Percentiles rank a stretch among this genome's conserved stretches.
These are phyloP conservation scores for Candida sanyaensis DNA, from an alignment of 1,139 yeast genomes.

Conservation along the genomic window DNA sequence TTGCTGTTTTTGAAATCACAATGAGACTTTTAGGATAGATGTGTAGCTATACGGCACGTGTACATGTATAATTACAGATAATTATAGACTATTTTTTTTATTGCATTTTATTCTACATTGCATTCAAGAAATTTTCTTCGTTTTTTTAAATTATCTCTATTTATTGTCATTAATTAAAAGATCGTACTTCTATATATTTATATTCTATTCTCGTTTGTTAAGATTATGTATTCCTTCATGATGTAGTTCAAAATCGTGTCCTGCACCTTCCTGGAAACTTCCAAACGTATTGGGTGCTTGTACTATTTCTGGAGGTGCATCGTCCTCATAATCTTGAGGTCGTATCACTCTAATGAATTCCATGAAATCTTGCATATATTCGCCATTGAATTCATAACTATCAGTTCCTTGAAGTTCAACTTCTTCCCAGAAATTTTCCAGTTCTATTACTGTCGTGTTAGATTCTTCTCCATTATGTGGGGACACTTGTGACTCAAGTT, in stretches of 20 bases:
- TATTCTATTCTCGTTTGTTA: slow-evolving; percentile 12
- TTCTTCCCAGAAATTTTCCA: slow-evolving; percentile 23
- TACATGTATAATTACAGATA: not conserved
- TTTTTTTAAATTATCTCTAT: not conserved
- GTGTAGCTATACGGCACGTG: no score
- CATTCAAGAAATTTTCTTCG: no score
- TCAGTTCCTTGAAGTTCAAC: slow-evolving; percentile 54
- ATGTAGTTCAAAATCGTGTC: slow-evolving; percentile 21
- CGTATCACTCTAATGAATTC: slow-evolving; percentile 46
- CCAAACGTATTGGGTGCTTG: slow-evolving; percentile 1
- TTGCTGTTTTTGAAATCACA: slow-evolving; percentile 86
- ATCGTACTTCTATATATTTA: not conserved
- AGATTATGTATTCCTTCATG: slow-evolving; percentile 12
- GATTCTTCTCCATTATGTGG: slow-evolving; percentile 11
- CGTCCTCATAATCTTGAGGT: slow-evolving; percentile 42
- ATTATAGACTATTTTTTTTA: not conserved
- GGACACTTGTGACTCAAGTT: slow-evolving; percentile 23
- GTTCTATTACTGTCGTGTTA: slow-evolving; percentile 8
- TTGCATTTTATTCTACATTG: no score
- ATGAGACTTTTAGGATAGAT: slow-evolving; percentile 52
- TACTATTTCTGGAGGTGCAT: slow-evolving; percentile 7
- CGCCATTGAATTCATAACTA: slow-evolving; percentile 53
- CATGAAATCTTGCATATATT: slow-evolving; percentile 48
- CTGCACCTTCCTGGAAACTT: not conserved
- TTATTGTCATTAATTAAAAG: not conserved